Evolutionary conservation across 2,329 filamentous ascomycete species (phyloP).

Genomic region (Botryotinia globosa): DNA sequence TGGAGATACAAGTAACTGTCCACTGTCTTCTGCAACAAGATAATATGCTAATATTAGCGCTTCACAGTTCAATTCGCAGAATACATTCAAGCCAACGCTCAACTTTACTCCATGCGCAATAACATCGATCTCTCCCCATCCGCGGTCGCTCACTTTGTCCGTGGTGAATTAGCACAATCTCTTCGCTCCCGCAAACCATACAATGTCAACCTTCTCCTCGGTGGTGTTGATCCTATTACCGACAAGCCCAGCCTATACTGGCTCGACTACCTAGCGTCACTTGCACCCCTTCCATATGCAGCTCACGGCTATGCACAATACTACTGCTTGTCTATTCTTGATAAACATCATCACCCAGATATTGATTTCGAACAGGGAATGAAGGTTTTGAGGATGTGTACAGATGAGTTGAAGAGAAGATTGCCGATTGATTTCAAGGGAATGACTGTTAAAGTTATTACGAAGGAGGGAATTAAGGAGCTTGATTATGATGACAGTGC

Average conservation of each 20-base stretch:
- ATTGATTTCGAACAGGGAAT: conserved; percentile 86
- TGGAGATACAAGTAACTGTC: conserved; percentile 76
- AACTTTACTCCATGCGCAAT: conserved; percentile 98
- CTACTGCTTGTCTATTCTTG: conserved; percentile 95
- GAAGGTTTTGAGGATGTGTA: conserved; percentile 91
- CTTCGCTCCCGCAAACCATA: conserved; percentile 91
- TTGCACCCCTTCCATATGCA: conserved; percentile 87
- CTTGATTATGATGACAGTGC: conserved; percentile 75
- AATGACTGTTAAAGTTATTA: conserved; percentile 89
- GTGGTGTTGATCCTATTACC: conserved; percentile 88
- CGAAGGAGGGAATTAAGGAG: conserved; percentile 86
- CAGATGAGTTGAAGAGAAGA: conserved; percentile 92
- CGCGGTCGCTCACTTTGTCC: conserved; percentile 88
- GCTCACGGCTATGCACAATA: conserved; percentile 99
- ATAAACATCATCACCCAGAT: conserved; percentile 97
- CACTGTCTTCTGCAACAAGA: neutral
- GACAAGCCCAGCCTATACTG: conserved; percentile 91
- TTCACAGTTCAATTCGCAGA: conserved; percentile 91
- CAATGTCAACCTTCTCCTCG: conserved; percentile 93
- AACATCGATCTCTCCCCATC: conserved; percentile 86
- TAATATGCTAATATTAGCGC: conserved; percentile 18
- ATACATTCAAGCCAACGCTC: conserved; percentile 97
- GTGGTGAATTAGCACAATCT: conserved; percentile 86
- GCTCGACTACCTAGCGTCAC: conserved; percentile 91
- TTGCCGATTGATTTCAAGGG: conserved; percentile 99